phyloP scores from a whole-genome alignment of 768 basidiomycete species.

The Tubosaeta sp. region DNA sequence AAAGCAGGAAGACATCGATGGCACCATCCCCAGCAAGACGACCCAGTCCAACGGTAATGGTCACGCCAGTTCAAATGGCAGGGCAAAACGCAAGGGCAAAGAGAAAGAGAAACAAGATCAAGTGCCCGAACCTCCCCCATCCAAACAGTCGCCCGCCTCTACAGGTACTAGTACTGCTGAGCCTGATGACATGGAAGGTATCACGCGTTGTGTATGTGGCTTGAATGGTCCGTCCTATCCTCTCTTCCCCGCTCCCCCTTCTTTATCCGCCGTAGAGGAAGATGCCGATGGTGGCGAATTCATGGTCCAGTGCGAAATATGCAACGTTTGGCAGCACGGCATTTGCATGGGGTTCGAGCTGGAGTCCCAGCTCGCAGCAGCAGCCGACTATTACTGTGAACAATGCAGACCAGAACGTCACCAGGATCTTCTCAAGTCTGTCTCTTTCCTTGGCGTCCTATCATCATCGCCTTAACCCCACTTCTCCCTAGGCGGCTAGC shows the following conservation, averaged over 20 bases:
- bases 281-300: conserved; percentile 86
- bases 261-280: conserved; percentile 46
- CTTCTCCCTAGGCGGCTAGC: conserved; percentile 49
- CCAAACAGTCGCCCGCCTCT: conserved; percentile 27
- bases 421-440: conserved; percentile 75
- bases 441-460: conserved; percentile 16
- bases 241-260: conserved; percentile 4
- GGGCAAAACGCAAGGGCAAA: conserved; percentile 61
- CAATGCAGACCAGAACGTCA: conserved; percentile 86
- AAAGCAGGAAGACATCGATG: conserved; percentile 74
- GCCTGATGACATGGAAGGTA: conserved; percentile 44
- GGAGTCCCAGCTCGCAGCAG: conserved; percentile 67
- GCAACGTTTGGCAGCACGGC: conserved; percentile 98
- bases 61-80: conserved; percentile 34
- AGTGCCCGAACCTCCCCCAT: conserved; percentile 24
- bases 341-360: conserved; percentile 91
- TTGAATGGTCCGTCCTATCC: conserved; percentile 56
- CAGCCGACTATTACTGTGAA: conserved; percentile 91
- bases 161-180: conserved; percentile 37
- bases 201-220: conserved; percentile 85
- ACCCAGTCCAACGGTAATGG: conserved; percentile 29
- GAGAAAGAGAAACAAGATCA: conserved; percentile 55
- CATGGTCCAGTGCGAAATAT: conserved; percentile 97
- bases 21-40: conserved; percentile 46
- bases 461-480: conserved; percentile 16